Percentiles rank a stretch among this genome's conserved stretches.
Evolutionary conservation across 495 filamentous ascomycete species (phyloP).

Genomic region (Daldinia bambusicola): DNA sequence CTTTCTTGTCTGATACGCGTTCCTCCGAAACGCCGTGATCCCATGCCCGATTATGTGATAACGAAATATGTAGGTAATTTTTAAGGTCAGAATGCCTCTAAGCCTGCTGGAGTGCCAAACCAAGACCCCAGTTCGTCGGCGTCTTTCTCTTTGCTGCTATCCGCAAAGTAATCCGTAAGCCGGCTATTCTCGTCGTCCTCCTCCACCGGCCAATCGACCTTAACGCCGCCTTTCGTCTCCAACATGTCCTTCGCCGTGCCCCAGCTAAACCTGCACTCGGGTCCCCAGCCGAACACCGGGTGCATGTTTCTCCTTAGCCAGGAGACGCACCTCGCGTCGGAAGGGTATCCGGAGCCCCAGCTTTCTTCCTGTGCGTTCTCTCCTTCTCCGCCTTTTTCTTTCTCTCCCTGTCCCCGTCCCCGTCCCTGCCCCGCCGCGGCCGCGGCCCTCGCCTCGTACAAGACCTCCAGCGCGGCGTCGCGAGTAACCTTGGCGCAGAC

Average conservation of each 20-base stretch:
- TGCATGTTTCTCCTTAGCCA: slow-evolving; percentile 92
- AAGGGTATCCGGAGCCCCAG: slow-evolving; percentile 95
- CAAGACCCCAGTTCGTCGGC: slow-evolving; percentile 67
- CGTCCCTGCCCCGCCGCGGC: slow-evolving; percentile 38
- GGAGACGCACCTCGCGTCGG: slow-evolving; percentile 78
- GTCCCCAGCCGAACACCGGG: slow-evolving; percentile 93
- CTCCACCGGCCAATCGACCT: slow-evolving; percentile 85
- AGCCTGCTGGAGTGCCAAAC: slow-evolving; percentile 69
- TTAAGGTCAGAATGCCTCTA: slow-evolving; percentile 65
- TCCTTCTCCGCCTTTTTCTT: slow-evolving; percentile 7
- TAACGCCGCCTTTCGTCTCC: slow-evolving; percentile 69
- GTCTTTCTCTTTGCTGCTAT: slow-evolving; percentile 54
- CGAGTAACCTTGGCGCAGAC: slow-evolving; percentile 96
- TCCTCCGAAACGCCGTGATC: slow-evolving; percentile 34
- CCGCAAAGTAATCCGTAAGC: slow-evolving; percentile 78
- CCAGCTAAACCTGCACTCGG: slow-evolving; percentile 94
- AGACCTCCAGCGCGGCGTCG: slow-evolving; percentile 84
- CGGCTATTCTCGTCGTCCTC: slow-evolving; percentile 71
- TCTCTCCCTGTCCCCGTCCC: slow-evolving; percentile 49
- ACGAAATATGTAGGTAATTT: slow-evolving; percentile 21
- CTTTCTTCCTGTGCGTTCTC: slow-evolving; percentile 51
- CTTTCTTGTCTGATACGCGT: not conserved
- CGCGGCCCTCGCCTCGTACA: slow-evolving; percentile 62
- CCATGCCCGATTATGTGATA: slow-evolving; percentile 29
- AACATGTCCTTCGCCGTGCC: slow-evolving; percentile 93